Conservation (phyloP, 2,329 filamentous ascomycete genomes). For the Calonectria hawksworthii region DNA sequence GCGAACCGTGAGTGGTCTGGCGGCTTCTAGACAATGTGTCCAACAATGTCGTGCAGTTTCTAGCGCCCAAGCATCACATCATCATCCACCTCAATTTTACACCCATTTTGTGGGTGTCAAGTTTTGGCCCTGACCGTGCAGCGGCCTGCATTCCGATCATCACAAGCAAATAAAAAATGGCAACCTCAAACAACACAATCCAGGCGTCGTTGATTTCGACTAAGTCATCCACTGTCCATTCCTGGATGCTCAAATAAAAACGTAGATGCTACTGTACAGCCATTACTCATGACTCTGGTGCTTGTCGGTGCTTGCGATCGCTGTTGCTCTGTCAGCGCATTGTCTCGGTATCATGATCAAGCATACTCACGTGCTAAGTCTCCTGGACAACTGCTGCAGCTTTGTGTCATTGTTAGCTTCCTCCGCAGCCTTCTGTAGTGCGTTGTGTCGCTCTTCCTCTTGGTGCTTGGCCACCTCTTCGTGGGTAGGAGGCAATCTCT, state of each 20-base stretch:
- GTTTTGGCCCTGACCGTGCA: constrained; percentile 24
- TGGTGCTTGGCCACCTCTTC: constrained; percentile 91
- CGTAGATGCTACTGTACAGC: constrained; percentile 45
- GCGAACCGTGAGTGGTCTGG: constrained; percentile 37
- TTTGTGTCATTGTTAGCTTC: constrained; percentile 95
- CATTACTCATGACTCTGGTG: constrained; percentile 42
- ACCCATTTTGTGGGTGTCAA: constrained; percentile 30
- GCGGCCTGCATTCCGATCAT: constrained; percentile 34
- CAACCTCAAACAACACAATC: constrained; percentile 33
- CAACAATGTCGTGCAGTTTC: constrained; percentile 40
- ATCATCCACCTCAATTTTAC: constrained; percentile 40
- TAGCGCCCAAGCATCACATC: constrained; percentile 38
- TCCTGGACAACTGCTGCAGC: constrained; percentile 86
- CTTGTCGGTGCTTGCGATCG: constrained; percentile 46
- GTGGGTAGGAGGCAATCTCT: constrained; percentile 90
- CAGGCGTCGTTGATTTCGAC: constrained; percentile 35
- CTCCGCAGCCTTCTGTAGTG: constrained; percentile 85
- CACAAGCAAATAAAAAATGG: constrained; percentile 37
- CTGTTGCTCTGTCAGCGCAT: constrained; percentile 33
- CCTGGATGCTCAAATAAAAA: constrained; percentile 37
- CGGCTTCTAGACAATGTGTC: constrained; percentile 40
- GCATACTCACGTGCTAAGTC: constrained; percentile 88
- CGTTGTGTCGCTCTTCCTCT: constrained; percentile 84
- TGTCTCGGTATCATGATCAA: not conserved
- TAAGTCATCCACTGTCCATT: constrained; percentile 35